Evolutionary conservation across 148 eudicot genomes (phyloP).

Genomic region (Limonium bicolor): DNA sequence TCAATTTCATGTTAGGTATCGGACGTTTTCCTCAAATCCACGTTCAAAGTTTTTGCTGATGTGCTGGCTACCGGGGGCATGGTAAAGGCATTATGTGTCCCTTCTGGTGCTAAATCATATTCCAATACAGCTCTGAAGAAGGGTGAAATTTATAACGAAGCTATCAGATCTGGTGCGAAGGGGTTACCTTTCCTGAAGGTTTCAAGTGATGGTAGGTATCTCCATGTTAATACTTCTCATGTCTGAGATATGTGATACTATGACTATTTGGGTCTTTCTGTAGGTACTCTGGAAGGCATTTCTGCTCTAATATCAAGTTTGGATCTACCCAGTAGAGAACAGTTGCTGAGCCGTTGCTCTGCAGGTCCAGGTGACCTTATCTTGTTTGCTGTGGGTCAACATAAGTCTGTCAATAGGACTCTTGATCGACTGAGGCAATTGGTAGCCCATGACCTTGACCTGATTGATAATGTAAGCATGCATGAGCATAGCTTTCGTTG

Average conservation of each 20-base stretch:
- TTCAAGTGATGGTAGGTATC: conserved; percentile 46
- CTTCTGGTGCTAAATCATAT: conserved; percentile 63
- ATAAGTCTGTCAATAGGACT: conserved; percentile 59
- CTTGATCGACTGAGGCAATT: conserved; percentile 62
- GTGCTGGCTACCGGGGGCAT: conserved; percentile 54
- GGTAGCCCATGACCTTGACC: conserved; percentile 60
- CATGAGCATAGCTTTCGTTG: neutral
- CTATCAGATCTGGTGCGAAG: conserved; percentile 87
- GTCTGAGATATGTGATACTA: neutral
- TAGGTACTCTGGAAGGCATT: conserved; percentile 77
- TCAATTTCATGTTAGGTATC: conserved; percentile 93
- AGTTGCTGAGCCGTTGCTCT: conserved; percentile 33
- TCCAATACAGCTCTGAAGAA: conserved; percentile 85
- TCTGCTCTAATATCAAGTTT: conserved; percentile 66
- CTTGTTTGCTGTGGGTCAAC: conserved; percentile 75
- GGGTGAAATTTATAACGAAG: conserved; percentile 76
- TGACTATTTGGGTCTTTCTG: conserved; percentile 7
- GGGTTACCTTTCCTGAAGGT: conserved; percentile 93
- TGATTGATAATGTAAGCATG: conserved; percentile 79
- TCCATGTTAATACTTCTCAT: neutral
- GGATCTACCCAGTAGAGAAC: conserved; percentile 28
- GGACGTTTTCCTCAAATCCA: conserved; percentile 41
- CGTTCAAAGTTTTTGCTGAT: conserved; percentile 85
- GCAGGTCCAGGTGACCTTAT: conserved; percentile 70
- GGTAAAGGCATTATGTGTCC: conserved; percentile 62